Base-by-base conservation (phyloP, 2,329 filamentous ascomycete species). In the Tolypocladium pustulatum region DNA sequence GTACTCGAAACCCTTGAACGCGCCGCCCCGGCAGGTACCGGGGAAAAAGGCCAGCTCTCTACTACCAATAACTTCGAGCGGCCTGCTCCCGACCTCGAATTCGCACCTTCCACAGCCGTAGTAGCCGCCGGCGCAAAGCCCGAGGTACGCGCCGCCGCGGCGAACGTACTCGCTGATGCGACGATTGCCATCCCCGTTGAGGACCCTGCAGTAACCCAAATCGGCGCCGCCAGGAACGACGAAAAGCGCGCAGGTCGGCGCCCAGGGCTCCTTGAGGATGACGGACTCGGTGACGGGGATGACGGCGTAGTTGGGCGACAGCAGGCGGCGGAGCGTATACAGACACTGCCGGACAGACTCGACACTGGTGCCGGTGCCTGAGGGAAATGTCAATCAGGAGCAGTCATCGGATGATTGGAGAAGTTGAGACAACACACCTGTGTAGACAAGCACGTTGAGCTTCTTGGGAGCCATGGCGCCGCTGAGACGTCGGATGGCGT, bases 171-270 rank as follows among this genome's bases (percentile, higher is more conserved):
- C 87, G 58, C 81, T 78, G 71, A 99, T 97, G 63, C 84, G 82
- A 40, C 88, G 82, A 72, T 97, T 99, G 1, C 93, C 94, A 57
- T 85, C 80, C 40, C 94, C 94, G 71, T 97, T 94, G 62, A 99
- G 81, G 2, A 85, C 86, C 34, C 89, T 86, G 72, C 92, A 96
- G 73, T 97, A 99, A 55, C 89, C 90, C 56, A 95, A 79, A 69
- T 99, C 94, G n/a, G 90, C 93, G 37, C 94, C 94, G 27, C 94
- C 94, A 1, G 94, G 94, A 57, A 99, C 85, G 2, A 97, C 92
- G 8, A 99, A 81, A 12, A 97, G 81, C 0, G 91, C 91, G 71
- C 93, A 97, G 2, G 90, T 88, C 3, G 88, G 77, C 1, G 85
- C 81, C 94, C 94, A 99, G 15, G 94, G 94, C 71, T 99, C 94